Percentiles rank a stretch among this genome's conserved stretches.
Evolutionary conservation across 805 yeast species (phyloP).

Genomic region (Schizosaccharomyces cryophilus): DNA sequence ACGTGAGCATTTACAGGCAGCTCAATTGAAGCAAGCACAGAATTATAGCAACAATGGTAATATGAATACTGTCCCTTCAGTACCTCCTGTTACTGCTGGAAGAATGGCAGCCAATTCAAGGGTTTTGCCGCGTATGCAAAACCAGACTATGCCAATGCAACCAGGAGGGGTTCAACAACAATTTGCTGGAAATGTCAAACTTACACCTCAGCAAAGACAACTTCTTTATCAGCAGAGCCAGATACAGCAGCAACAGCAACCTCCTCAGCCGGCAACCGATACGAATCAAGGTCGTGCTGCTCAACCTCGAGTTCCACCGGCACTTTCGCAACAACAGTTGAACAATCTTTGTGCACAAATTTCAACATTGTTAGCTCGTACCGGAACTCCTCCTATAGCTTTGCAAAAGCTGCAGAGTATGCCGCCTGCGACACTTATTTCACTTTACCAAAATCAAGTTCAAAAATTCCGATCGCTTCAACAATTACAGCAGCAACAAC

Average conservation of each 20-base stretch:
- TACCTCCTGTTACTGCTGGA: neutral
- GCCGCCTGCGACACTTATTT: neutral
- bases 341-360: neutral
- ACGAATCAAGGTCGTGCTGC: neutral
- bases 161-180: neutral
- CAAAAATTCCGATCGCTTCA: neutral
- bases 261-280: neutral
- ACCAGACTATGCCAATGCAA: neutral
- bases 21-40: neutral
- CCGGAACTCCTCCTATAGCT: neutral
- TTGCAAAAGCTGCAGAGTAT: neutral
- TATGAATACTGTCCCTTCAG: neutral
- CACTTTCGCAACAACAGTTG: neutral
- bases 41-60: neutral
- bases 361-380: neutral
- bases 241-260: neutral
- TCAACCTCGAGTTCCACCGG: neutral
- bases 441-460: neutral
- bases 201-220: constrained; percentile 1
- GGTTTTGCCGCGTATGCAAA: neutral
- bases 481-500: neutral
- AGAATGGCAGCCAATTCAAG: neutral
- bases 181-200: neutral
- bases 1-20: neutral
- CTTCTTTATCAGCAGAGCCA: neutral